Base-by-base conservation (phyloP, 139 green algal species). In the Helicosporidium sp. region DNA sequence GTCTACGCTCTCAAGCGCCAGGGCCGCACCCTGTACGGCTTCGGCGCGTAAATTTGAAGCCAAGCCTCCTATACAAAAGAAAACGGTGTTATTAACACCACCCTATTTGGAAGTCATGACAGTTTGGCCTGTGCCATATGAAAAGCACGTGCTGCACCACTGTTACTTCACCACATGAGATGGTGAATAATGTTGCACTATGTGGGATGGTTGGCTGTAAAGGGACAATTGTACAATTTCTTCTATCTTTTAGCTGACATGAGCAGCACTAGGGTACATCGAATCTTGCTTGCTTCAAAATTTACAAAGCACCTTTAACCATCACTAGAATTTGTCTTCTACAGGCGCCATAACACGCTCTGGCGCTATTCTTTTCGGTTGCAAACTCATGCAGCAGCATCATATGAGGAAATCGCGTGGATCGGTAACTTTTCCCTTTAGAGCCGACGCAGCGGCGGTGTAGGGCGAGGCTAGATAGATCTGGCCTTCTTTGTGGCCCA, bases 401-500 rank as follows among this genome's bases (percentile, higher is more conserved):
- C 31, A 37, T 13, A 37, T 37, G 35, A 91, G 54, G 63, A 76
- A 94, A 31, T 94, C 81, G 8, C 84, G 65, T 0, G 84, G 84
- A 54, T 94, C 84, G 34, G 72, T 73, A 23, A 95, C 82, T 24
- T 48, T 55, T 23, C 85, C 85, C 20, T 67, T 66, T 8, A 95
- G 68, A 3, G 85, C 85, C 1, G 75, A 90, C 2, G 85, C 81
- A 18, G 85, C 85, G 6, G 85, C 85, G 3, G 85, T 95, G 64
- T 73, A 95, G 22, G 85, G 85, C 3, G 75, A 90, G 1, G 84
- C 85, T 31, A 95, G 65, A 69, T 93, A 95, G 26, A 95, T 77
- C 65, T 93, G 73, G 13, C 79, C 85, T 55, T 95, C 83, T 66
- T 95, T 95, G 74, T 94, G 76, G 2, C 85, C 85, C 85, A 95